Conservation (phyloP, 2,329 filamentous ascomycete genomes). For the Coleophoma cylindrospora region DNA sequence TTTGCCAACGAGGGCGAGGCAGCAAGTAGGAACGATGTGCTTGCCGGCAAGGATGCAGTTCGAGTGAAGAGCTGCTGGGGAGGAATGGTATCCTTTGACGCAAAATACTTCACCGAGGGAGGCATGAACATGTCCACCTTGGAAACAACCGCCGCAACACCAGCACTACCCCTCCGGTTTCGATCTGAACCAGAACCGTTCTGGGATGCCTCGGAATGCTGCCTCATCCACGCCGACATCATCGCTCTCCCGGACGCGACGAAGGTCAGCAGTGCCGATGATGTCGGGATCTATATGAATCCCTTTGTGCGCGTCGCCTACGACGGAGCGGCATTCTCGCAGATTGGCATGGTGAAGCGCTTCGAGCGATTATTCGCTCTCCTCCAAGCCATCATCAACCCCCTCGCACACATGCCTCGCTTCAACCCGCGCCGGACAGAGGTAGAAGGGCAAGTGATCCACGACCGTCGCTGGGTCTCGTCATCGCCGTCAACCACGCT, state of each 20-base stretch:
- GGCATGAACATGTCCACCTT: background rate
- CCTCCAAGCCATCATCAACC: conserved; percentile 53
- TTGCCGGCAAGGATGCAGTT: conserved; percentile 57
- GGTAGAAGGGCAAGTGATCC: conserved; percentile 47
- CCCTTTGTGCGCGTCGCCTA: conserved; percentile 72
- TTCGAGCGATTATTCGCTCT: conserved; percentile 61
- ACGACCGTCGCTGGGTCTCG: conserved; percentile 44
- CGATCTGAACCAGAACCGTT: conserved; percentile 53
- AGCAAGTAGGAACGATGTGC: conserved; percentile 55
- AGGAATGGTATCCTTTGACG: conserved; percentile 67
- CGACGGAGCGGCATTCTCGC: conserved; percentile 47
- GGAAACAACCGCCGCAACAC: background rate
- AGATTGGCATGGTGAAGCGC: conserved; percentile 54
- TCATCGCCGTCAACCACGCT: background rate
- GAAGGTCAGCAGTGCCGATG: conserved; percentile 21
- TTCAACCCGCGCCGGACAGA: conserved; percentile 58
- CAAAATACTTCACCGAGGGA: conserved; percentile 40
- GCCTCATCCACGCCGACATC: conserved; percentile 48
- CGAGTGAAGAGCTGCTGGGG: conserved; percentile 73
- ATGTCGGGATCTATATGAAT: conserved; percentile 64
- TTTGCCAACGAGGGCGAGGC: conserved; percentile 50
- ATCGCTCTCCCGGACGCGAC: conserved; percentile 19
- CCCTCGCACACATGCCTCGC: conserved; percentile 49
- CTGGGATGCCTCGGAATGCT: conserved; percentile 63
- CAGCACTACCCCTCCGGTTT: conserved; percentile 42